These are phyloP conservation scores for Phytophthora rubi DNA, from an alignment of 352 stramenopile species.

Conservation along the genomic window DNA sequence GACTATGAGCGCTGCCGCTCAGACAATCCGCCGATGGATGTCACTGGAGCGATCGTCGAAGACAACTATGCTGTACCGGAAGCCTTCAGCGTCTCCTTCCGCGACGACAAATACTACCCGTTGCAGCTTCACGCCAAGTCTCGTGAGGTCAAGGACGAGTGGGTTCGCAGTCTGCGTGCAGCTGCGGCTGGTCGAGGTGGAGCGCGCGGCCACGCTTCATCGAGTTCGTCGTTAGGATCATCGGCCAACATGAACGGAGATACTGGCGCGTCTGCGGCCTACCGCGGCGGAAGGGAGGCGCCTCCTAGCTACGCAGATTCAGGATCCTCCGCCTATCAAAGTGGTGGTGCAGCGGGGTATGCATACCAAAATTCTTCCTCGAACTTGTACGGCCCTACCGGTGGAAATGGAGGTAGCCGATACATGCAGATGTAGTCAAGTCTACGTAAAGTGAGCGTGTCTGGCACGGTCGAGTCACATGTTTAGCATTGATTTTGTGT, in stretches of 20 bases:
- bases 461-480: constrained; percentile 13
- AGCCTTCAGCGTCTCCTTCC: constrained; percentile 84
- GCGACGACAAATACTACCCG: constrained; percentile 81
- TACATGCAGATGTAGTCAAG: constrained; percentile 58
- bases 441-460: constrained; percentile 19
- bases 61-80: constrained; percentile 81
- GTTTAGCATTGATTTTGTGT: constrained; percentile 25
- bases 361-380: constrained; percentile 38
- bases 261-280: constrained; percentile 17
- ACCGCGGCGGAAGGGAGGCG: constrained; percentile 13
- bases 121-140: constrained; percentile 87
- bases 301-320: constrained; percentile 34
- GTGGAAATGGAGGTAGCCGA: constrained; percentile 37
- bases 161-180: constrained; percentile 77
- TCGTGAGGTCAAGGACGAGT: constrained; percentile 76
- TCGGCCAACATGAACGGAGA: constrained; percentile 23
- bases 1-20: constrained; percentile 85
- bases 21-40: constrained; percentile 83
- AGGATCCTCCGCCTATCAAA: constrained; percentile 23
- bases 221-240: constrained; percentile 33
- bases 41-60: constrained; percentile 76
- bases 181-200: constrained; percentile 43
- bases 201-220: constrained; percentile 30
- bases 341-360: constrained; percentile 15
- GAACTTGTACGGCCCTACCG: constrained; percentile 33